Evolutionary conservation across 23 red algal genomes (phyloP), one percentile per base, ranked within the genome.

Genomic region (Gracilariopsis chorda): DNA sequence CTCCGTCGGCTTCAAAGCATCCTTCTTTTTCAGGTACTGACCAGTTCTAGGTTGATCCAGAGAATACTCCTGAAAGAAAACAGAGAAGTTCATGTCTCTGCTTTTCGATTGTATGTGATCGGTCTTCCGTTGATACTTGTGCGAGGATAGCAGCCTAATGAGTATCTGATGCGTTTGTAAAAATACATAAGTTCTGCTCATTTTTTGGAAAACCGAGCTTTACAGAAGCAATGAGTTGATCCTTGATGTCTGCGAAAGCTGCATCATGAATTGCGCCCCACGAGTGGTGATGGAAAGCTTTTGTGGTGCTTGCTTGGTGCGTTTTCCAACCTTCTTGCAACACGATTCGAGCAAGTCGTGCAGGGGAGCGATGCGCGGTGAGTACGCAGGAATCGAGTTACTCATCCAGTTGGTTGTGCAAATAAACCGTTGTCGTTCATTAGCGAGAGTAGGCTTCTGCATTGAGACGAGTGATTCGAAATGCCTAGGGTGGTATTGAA

Each of bases 91-190:
- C 82, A 60, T 70, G 82, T 16, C 32, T 9, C 62, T 86, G 82
- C 24, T 37, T 8, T 35, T 86, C 60, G 23, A 86, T 4, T 6
- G 27, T 28, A 28, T 39, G 2, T 71, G 67, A 45, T 28, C 30
- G 24, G 6, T 65, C 53, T 37, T 67, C 53, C 20, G n/a, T 20
- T 29, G 52, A 33, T 8, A 84, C 49, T 65, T 84, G 80, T 32
- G 53, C 32, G 10, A 84, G 80, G 20, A 84, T 44, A 29, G 52
- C 39, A 19, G 80, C 51, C 80, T 25, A 65, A 44, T 84, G 80
- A 24, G 80, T 84, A 4, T 84, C 80, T 6, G 80, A 84, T 4
- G 80, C 59, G 49, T 67, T 55, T 7, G 59, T 84, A 39, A 84
- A 84, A 4, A 84, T 29, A 28, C 80, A 84, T 7, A 84, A 6